Evolutionary conservation across 163 green algal species (phyloP).

Genomic region (Scenedesmus sp.): DNA sequence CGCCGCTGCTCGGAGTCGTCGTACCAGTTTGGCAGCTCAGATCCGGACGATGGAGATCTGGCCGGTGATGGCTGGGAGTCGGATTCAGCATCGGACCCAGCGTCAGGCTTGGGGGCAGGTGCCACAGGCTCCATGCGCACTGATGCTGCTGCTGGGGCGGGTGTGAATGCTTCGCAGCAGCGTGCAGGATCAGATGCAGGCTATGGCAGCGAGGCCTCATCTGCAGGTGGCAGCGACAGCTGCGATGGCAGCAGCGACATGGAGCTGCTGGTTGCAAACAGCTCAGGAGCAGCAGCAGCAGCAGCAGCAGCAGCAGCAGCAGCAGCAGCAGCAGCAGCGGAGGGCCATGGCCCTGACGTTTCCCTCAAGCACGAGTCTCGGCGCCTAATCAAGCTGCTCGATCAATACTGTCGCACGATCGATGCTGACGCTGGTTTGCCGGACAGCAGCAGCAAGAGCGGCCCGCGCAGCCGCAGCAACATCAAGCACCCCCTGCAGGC

Average conservation of each 20-base stretch:
- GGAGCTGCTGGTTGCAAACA: background rate
- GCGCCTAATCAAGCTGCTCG: background rate
- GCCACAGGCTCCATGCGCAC: background rate
- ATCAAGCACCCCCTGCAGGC: background rate
- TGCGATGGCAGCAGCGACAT: background rate
- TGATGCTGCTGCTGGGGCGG: background rate
- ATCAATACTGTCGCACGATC: background rate
- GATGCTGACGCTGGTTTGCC: background rate
- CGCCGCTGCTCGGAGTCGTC: background rate
- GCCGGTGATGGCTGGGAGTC: background rate
- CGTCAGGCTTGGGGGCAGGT: background rate
- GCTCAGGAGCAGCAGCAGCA: background rate
- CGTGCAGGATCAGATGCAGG: background rate
- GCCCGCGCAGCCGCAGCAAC: background rate
- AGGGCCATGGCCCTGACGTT: background rate
- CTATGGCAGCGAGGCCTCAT: background rate
- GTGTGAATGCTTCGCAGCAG: background rate
- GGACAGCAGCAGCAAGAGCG: background rate
- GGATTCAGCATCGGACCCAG: background rate
- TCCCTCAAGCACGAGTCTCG: background rate
- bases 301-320: slow-evolving; percentile 30
- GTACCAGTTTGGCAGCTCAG: background rate
- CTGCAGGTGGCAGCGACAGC: no score
- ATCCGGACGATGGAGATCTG: background rate
- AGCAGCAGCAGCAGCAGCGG: background rate